phyloP scores from a whole-genome alignment of 1,139 yeast species.

The Groenewaldozyma auringiensis region DNA sequence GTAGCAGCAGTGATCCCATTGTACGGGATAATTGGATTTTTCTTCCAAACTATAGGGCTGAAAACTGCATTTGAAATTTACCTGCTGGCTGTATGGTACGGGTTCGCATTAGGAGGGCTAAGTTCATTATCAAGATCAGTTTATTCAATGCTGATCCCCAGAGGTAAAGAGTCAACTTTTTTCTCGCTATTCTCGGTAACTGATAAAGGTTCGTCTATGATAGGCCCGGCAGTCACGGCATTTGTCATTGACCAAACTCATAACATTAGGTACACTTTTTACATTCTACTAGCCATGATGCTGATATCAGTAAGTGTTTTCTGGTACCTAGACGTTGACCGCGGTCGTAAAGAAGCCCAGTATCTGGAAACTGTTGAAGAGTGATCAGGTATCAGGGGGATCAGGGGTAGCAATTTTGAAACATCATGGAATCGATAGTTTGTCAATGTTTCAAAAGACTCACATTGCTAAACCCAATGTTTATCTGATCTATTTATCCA shows the following conservation, averaged over 20 bases:
- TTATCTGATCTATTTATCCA: too few species aligned
- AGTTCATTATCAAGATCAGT: slow-evolving; percentile 57
- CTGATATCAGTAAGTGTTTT: slow-evolving; percentile 47
- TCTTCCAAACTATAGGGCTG: slow-evolving; percentile 43
- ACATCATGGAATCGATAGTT: too few species aligned
- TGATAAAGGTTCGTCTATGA: slow-evolving; percentile 63
- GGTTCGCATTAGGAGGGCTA: slow-evolving; percentile 59
- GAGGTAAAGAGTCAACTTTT: slow-evolving; percentile 61
- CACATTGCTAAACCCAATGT: too few species aligned
- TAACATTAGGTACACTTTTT: slow-evolving; percentile 60
- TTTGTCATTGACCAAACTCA: slow-evolving; percentile 59
- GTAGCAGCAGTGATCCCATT: slow-evolving; percentile 58
- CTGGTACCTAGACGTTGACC: slow-evolving; percentile 42
- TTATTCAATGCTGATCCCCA: slow-evolving; percentile 57
- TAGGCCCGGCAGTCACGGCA: slow-evolving; percentile 63
- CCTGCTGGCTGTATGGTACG: slow-evolving; percentile 60
- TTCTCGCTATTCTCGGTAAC: slow-evolving; percentile 65
- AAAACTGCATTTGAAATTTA: slow-evolving; percentile 59
- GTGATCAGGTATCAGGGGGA: too few species aligned
- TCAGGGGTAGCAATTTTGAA: too few species aligned
- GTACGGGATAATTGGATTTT: slow-evolving; percentile 58
- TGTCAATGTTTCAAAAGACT: too few species aligned
- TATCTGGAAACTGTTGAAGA: slow-evolving; percentile 20
- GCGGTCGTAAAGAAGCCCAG: slow-evolving; percentile 40
- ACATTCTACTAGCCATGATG: slow-evolving; percentile 46